A percentile compares a stretch with the other conserved stretches of the same genome.
Conservation (phyloP, 2,329 filamentous ascomycete species). For the Biscogniauxia mediterranea region DNA sequence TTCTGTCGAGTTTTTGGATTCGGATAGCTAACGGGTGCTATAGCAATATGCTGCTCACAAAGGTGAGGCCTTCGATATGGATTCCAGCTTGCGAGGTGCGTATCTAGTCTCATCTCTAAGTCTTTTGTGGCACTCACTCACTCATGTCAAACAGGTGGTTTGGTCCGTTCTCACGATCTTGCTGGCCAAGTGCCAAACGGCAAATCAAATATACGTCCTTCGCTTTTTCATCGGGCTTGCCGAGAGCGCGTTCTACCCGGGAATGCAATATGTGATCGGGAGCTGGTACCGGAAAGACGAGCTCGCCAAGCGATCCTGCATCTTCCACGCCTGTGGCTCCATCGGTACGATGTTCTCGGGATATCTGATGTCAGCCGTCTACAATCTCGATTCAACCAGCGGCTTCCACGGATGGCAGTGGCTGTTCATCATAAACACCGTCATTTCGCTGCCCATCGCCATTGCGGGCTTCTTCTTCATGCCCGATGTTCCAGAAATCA, state of each 20-base stretch:
- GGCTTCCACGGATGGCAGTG: constrained; percentile 55
- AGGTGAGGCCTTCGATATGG: constrained; percentile 37
- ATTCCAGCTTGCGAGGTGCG: constrained; percentile 35
- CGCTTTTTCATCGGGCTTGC: constrained; percentile 37
- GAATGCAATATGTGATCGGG: constrained; percentile 37
- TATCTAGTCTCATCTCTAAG: not conserved
- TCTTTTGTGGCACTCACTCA: not conserved
- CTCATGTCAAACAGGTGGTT: constrained; percentile 13
- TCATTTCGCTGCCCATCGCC: constrained; percentile 52
- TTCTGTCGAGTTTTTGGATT: not conserved
- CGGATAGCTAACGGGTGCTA: constrained; percentile 8
- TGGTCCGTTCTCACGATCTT: constrained; percentile 36
- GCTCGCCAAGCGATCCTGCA: constrained; percentile 45
- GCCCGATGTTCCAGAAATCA: constrained; percentile 41
- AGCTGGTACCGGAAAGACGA: constrained; percentile 39
- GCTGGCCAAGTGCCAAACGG: constrained; percentile 33
- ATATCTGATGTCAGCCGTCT: constrained; percentile 54
- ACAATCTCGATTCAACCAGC: constrained; percentile 44
- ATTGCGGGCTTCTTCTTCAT: constrained; percentile 46
- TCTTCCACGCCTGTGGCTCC: constrained; percentile 35
- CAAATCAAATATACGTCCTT: constrained; percentile 34
- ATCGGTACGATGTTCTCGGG: constrained; percentile 43
- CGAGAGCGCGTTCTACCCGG: constrained; percentile 30
- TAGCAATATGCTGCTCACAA: constrained; percentile 36
- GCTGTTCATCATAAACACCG: constrained; percentile 53